phyloP scores from a whole-genome alignment of 1,139 yeast species.

The Zygosaccharomyces pseudobailii region DNA sequence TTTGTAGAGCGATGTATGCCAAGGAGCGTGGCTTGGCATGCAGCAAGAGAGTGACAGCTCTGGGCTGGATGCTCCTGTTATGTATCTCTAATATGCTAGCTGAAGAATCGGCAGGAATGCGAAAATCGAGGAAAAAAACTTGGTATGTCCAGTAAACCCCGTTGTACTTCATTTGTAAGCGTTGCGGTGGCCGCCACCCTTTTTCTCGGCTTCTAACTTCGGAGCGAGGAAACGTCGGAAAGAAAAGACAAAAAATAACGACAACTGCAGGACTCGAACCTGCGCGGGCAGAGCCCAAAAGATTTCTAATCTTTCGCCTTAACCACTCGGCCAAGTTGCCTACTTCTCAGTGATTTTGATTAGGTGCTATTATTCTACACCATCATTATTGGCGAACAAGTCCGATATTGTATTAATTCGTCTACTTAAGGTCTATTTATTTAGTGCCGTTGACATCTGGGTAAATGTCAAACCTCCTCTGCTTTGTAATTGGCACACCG shows the following conservation, averaged over 20 bases:
- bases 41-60: not conserved
- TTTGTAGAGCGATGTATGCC: not conserved
- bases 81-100: not conserved
- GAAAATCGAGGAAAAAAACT: not conserved
- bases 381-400: not conserved
- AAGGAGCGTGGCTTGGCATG: not conserved
- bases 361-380: rapidly evolving
- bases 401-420: not conserved
- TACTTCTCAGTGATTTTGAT: not conserved
- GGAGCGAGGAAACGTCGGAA: not conserved
- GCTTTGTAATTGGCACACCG: conserved; percentile 72
- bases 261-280: conserved; percentile 39
- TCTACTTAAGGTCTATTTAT: not conserved
- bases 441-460: conserved; percentile 46
- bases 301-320: conserved; percentile 53
- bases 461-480: conserved; percentile 83
- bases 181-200: too few relatives aligned
- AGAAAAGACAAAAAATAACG: conserved; percentile 21
- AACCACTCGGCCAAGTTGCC: conserved; percentile 53
- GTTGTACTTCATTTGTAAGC: too few relatives aligned
- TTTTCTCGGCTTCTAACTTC: too few relatives aligned
- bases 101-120: not conserved
- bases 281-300: conserved; percentile 44
- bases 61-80: not conserved
- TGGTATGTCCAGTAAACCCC: too few relatives aligned